phyloP scores from a whole-genome alignment of 176 grass and related monocot species.

The Carex scoparia region DNA sequence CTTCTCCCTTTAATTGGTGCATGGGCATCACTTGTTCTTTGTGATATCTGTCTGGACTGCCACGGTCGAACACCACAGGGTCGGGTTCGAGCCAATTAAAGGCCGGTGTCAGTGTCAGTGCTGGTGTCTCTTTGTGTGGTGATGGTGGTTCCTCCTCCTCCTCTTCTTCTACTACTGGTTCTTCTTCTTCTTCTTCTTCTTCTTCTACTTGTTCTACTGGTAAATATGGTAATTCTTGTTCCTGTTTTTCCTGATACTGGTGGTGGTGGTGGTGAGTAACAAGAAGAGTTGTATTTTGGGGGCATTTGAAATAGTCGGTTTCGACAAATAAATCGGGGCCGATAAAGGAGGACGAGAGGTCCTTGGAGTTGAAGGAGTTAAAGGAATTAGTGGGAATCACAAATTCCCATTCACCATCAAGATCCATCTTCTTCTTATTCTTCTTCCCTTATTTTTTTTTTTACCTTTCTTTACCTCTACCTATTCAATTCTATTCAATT shows the following conservation, averaged over 20 bases:
- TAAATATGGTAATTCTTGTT: background rate
- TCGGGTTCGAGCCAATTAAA: conserved; percentile 31
- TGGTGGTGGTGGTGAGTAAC: background rate
- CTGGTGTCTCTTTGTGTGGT: too few relatives aligned
- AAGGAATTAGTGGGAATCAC: conserved; percentile 47
- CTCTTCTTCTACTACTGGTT: background rate
- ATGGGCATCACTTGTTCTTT: conserved; percentile 15
- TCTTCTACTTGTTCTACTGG: conserved; percentile 4
- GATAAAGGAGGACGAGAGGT: background rate
- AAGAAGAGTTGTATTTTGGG: background rate
- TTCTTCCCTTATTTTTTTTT: too few relatives aligned
- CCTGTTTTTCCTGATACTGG: background rate
- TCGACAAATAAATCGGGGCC: conserved; percentile 24
- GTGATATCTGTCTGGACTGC: background rate
- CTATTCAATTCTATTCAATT: too few relatives aligned
- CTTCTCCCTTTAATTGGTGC: too few relatives aligned
- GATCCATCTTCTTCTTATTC: conserved; percentile 31
- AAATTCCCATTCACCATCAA: conserved; percentile 70
- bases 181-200: background rate
- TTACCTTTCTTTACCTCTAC: too few relatives aligned
- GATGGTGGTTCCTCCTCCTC: background rate
- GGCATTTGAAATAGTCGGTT: conserved; percentile 54
- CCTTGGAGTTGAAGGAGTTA: conserved; percentile 14
- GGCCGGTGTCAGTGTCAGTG: background rate
- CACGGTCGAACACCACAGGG: background rate